Evolutionary conservation across 2,329 filamentous ascomycete species (phyloP), one percentile per base, ranked within the genome.

Genomic region (Fusarium pilosicola): DNA sequence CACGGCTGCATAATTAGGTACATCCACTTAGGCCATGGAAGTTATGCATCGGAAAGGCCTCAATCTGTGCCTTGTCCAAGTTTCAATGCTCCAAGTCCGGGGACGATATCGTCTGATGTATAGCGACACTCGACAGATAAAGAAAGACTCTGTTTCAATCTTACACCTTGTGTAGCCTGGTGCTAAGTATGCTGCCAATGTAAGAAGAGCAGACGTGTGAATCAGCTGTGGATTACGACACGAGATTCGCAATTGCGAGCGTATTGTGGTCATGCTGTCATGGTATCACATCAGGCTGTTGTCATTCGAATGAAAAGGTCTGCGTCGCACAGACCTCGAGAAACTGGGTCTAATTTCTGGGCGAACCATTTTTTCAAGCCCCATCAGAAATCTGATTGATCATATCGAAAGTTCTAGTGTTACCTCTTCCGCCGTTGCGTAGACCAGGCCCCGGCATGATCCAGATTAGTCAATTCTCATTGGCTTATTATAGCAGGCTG

Each of bases 51-150:
- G 10, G 6, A 39, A 39, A 39, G 38, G 38, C 1, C 11, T 39
- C 20, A 22, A 22, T 22, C 8, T 13, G 12, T 39, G 20, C 2
- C 20, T 7, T 39, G 6, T 39, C 3, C 20, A 39, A 39, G 2
- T 39, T 0, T 22, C 7, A 22, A 39, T 39, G 38, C 38, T 39
- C 38, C 38, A 39, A 39, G 20, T 13, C 20, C 20, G 8, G 7
- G 20, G 12, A 39, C 22, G 20, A 0, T 11, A 39, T 13, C 11
- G 3, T 39, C 20, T 22, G 18, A 12, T 39, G 18, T 39, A 22
- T 1, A 7, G 3, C 12, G 4, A 11, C 18, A 18, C 10, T 22
- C 10, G 10, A 7, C 10, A 2, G 18, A 22, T 34, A 20, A 30
- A 11, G 7, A 39, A 8, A 39, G n/a, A n/a, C n/a, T n/a, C n/a